Evolutionary conservation across 768 basidiomycete genomes (phyloP).

Genomic region (Lactifluus subvellereus): DNA sequence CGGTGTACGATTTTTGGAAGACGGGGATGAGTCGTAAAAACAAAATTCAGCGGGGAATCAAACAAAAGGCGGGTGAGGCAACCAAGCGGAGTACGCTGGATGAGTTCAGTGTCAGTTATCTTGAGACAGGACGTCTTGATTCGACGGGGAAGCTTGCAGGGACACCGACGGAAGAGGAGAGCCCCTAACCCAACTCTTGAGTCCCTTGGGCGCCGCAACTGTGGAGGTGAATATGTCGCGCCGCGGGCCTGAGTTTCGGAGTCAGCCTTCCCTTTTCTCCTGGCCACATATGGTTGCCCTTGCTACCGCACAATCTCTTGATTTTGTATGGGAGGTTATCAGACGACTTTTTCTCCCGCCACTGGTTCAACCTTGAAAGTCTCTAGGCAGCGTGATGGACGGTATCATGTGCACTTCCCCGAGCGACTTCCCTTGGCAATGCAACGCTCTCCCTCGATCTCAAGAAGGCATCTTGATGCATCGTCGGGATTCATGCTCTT

Average conservation of each 20-base stretch:
- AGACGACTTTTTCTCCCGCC: background rate
- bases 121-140: no score
- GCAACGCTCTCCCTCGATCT: background rate
- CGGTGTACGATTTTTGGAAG: background rate
- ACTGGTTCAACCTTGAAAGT: background rate
- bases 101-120: no score
- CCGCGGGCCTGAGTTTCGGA: background rate
- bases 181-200: constrained; percentile 3
- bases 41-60: background rate
- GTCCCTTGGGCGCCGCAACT: background rate
- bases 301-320: background rate
- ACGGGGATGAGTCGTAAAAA: background rate
- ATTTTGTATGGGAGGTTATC: background rate
- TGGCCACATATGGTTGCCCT: background rate
- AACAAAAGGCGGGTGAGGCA: background rate
- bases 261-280: background rate
- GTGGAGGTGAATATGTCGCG: background rate
- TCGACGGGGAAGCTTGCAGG: background rate
- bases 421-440: background rate
- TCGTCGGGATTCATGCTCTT: background rate
- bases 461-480: background rate
- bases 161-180: no score
- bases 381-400: background rate
- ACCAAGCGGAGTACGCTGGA: background rate
- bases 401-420: background rate